Percentiles rank a stretch among this genome's conserved stretches.
Evolutionary conservation across 176 grass and related monocot species (phyloP).

Genomic region (Aechmea fasciata): DNA sequence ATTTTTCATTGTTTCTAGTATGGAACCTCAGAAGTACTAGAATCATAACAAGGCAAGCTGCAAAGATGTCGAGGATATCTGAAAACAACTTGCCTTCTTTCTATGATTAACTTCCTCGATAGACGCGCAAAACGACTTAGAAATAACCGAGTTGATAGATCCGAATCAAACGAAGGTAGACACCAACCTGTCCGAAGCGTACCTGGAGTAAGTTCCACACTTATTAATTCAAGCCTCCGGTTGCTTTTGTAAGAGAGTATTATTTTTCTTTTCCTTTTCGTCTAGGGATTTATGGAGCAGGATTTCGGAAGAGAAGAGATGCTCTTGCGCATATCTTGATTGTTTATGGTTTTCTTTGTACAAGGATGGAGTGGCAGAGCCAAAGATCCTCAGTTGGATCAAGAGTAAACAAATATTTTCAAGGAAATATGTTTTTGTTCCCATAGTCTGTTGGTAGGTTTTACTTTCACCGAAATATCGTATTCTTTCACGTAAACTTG

Average conservation of each 20-base stretch:
- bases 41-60: constrained; percentile 28
- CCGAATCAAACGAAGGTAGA: constrained; percentile 46
- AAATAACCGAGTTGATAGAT: constrained; percentile 28
- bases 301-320: constrained; percentile 67
- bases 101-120: constrained; percentile 25
- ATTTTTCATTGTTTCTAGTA: constrained; percentile 31
- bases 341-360: constrained; percentile 93
- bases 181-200: constrained; percentile 57
- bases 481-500: constrained; percentile 1
- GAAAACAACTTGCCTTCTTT: constrained; percentile 12
- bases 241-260: constrained; percentile 5
- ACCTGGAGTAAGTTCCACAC: constrained; percentile 61
- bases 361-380: constrained; percentile 23
- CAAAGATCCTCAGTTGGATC: constrained; percentile 80
- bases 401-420: constrained; percentile 70
- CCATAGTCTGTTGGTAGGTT: constrained; percentile 76
- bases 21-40: constrained; percentile 29
- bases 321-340: constrained; percentile 61
- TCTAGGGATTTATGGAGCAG: constrained; percentile 61
- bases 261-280: constrained; percentile 22
- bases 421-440: constrained; percentile 75
- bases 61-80: constrained; percentile 6
- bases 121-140: constrained; percentile 27
- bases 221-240: background rate
- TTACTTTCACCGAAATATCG: constrained; percentile 5